phyloP scores from a whole-genome alignment of 2,329 filamentous ascomycete species.

The Calonectria multiphialidica region DNA sequence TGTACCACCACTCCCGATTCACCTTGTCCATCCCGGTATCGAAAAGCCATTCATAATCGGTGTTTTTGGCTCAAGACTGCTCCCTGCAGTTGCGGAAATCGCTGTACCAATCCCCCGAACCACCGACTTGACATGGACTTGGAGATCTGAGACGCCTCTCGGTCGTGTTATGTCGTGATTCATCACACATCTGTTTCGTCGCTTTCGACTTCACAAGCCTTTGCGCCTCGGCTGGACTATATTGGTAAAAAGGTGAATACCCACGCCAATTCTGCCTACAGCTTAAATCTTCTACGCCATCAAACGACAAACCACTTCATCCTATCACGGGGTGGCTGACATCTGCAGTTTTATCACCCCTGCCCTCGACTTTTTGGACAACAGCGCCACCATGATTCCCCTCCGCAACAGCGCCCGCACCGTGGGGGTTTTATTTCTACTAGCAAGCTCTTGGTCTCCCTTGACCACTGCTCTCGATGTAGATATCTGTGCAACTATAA shows the following conservation, averaged over 20 bases:
- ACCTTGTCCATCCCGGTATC: conserved; percentile 24
- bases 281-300: background rate
- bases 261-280: background rate
- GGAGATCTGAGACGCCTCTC: conserved; percentile 32
- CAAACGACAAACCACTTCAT: background rate
- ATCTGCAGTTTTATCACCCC: background rate
- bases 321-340: background rate
- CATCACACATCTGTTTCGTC: conserved; percentile 34
- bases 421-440: conserved; percentile 39
- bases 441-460: conserved; percentile 40
- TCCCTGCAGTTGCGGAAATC: conserved; percentile 22
- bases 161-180: conserved; percentile 41
- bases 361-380: conserved; percentile 6
- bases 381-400: conserved; percentile 37
- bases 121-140: conserved; percentile 41
- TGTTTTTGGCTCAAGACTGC: conserved; percentile 27
- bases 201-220: conserved; percentile 34
- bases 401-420: conserved; percentile 32
- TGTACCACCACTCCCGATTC: conserved; percentile 39
- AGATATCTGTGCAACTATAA: conserved; percentile 52
- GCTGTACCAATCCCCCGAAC: conserved; percentile 31
- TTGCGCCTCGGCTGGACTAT: conserved; percentile 11
- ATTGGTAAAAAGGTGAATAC: conserved; percentile 42
- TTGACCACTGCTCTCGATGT: conserved; percentile 43
- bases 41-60: background rate